Evolutionary conservation across 2,329 filamentous ascomycete genomes (phyloP).

Genomic region (Scedosporium apiospermum): DNA sequence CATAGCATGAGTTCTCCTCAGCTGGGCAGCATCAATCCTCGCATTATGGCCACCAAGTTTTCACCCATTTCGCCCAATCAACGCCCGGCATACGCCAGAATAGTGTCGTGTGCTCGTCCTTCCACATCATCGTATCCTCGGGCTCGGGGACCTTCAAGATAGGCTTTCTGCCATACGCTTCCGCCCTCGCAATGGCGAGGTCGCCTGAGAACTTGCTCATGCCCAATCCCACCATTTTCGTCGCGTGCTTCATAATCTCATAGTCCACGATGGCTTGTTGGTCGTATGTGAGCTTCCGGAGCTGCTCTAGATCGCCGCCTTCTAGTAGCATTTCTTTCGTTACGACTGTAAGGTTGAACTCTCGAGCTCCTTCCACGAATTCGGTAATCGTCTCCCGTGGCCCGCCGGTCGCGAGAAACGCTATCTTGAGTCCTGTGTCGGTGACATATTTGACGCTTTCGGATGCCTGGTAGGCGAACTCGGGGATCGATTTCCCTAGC

Average conservation of each 20-base stretch:
- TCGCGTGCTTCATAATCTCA: conserved; percentile 34
- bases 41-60: conserved; percentile 18
- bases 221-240: conserved; percentile 31
- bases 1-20: too few relatives aligned
- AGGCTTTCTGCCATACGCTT: conserved; percentile 14
- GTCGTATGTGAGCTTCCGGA: conserved; percentile 33
- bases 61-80: conserved; percentile 3
- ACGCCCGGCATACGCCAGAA: conserved; percentile 15
- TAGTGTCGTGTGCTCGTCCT: conserved; percentile 22
- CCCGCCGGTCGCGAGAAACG: conserved; percentile 35
- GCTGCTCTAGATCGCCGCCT: conserved; percentile 19
- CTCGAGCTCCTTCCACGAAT: conserved; percentile 25
- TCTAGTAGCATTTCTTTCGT: conserved; percentile 33
- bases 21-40: not conserved
- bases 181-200: conserved; percentile 29
- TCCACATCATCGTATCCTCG: conserved; percentile 17
- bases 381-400: conserved; percentile 20
- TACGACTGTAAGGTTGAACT: conserved; percentile 27
- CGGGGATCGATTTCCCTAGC: conserved; percentile 14
- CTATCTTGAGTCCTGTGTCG: conserved; percentile 17
- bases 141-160: conserved; percentile 7
- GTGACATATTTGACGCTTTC: conserved; percentile 21
- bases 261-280: conserved; percentile 41
- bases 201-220: conserved; percentile 38
- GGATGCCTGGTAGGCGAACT: conserved; percentile 22